Evolutionary conservation across 371 early-diverging fungal genomes (phyloP).

Genomic region (Circinella umbellata): DNA sequence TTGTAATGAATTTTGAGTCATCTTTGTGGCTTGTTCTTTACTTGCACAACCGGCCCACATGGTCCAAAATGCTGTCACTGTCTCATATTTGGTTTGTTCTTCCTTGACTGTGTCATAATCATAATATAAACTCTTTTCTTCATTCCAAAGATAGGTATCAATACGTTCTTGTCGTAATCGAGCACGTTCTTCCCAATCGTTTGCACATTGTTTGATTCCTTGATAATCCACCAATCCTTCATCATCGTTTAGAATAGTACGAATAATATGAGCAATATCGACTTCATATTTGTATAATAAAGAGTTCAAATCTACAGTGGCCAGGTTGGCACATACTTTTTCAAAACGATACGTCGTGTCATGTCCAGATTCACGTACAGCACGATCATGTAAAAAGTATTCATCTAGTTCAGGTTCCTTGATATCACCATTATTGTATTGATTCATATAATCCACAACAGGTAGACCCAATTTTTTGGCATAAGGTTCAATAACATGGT

Average conservation of each 20-base stretch:
- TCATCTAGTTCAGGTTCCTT: slow-evolving; percentile 82
- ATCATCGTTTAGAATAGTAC: slow-evolving; percentile 48
- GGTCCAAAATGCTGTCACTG: slow-evolving; percentile 72
- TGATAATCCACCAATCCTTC: slow-evolving; percentile 38
- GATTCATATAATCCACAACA: slow-evolving; percentile 65
- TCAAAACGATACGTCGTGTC: slow-evolving; percentile 94
- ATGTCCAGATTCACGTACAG: slow-evolving; percentile 93
- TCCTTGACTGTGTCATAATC: slow-evolving; percentile 60
- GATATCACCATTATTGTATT: slow-evolving; percentile 66
- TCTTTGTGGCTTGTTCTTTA: slow-evolving; percentile 58
- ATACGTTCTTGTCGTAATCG: slow-evolving; percentile 52
- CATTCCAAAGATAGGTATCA: slow-evolving; percentile 67
- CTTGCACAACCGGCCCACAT: slow-evolving; percentile 72
- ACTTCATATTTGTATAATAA: slow-evolving; percentile 91
- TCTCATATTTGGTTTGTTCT: slow-evolving; percentile 59
- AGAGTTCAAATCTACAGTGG: slow-evolving; percentile 87
- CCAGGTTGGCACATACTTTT: slow-evolving; percentile 83
- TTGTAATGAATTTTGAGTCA: slow-evolving; percentile 48
- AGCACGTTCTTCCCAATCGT: slow-evolving; percentile 50
- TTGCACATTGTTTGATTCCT: slow-evolving; percentile 22
- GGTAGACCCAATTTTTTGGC: slow-evolving; percentile 67
- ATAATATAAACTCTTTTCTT: slow-evolving; percentile 48
- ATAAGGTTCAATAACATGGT: slow-evolving; percentile 82
- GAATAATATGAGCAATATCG: slow-evolving; percentile 79
- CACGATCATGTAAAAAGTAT: slow-evolving; percentile 94